Base-by-base conservation (phyloP, 129 eudicot genomes). In the Artemisia argyi region DNA sequence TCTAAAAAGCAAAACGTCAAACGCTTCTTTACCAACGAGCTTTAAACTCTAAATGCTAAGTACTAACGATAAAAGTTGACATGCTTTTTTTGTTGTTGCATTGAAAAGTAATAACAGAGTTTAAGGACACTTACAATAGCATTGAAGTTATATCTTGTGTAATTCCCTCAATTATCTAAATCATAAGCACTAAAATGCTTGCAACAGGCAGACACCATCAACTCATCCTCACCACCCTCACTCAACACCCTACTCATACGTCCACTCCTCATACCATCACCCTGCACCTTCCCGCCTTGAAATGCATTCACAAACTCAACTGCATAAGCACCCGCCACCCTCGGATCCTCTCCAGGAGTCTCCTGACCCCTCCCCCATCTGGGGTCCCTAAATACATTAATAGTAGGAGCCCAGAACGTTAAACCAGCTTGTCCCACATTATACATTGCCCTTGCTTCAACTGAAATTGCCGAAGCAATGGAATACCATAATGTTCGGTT, bases 301-400 rank as follows among this genome's bases (percentile, higher is more conserved):
- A 39, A 39, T 7, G 46, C 46, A 39, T 11, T 39, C 46, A 39
- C 46, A 39, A 39, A 39, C 46, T 39, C 46, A 15, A 88, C 61
- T 4, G 85, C 84, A 70, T 78, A 95, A 20, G 82, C 89, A 1
- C 86, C 70, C 10, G 58, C 83, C 49, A 91, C 91, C 87, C 71
- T 22, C 5, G 99, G 99, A 77, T 95, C 99, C 84, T 95, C 99
- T 28, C 99, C 99, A 2, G 97, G 87, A 9, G 97, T 84, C 85
- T 95, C 99, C 75, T 90, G 99, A 1, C 99, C 99, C 24, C 99
- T 84, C 52, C 99, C 99, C 99, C 99, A 95, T 59, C 99, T 80
- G 10, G 99, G 99, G 56, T 95, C 99, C 80, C 99, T 86, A 57
- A 90, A 95, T 2, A 95, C 39, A 26, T 95, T 95, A 64, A 95